Percentiles rank a stretch among this genome's conserved stretches.
Evolutionary conservation across 192 early-diverging fungal species (phyloP).

Genomic region (Mortierella claussenii): DNA sequence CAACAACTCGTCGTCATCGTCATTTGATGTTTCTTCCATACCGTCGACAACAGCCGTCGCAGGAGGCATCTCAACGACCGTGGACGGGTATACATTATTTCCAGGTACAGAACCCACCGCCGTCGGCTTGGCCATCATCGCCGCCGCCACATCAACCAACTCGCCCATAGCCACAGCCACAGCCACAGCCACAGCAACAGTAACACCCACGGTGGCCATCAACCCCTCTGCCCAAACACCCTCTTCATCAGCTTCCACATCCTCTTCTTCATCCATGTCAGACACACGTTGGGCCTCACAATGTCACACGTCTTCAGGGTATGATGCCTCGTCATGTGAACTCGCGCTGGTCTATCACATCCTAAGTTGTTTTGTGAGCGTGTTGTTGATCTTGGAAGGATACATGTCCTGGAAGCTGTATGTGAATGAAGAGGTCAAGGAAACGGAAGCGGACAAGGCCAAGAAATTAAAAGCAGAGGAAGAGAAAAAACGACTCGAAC

Average conservation of each 20-base stretch:
- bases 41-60: not conserved
- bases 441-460: not conserved
- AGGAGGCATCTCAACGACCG: not conserved
- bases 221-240: no score
- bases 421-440: not conserved
- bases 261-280: not conserved
- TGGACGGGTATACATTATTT: not conserved
- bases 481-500: no score
- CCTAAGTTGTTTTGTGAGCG: not conserved
- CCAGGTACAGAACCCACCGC: not conserved
- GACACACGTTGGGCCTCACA: slow-evolving; percentile 3
- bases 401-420: slow-evolving; percentile 5
- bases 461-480: no score
- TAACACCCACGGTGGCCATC: not conserved
- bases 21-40: no score
- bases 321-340: not conserved
- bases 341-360: slow-evolving; percentile 5
- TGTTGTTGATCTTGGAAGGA: not conserved
- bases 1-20: no score
- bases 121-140: not conserved
- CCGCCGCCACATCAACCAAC: not conserved
- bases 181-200: not conserved
- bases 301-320: slow-evolving; percentile 6
- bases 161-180: not conserved
- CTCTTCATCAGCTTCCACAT: not conserved